Percentiles rank a stretch among this genome's conserved stretches.
These are phyloP conservation scores for grape (Vitis vinifera) DNA, from an alignment of 164 flowering plant species.

Conservation along the genomic window DNA sequence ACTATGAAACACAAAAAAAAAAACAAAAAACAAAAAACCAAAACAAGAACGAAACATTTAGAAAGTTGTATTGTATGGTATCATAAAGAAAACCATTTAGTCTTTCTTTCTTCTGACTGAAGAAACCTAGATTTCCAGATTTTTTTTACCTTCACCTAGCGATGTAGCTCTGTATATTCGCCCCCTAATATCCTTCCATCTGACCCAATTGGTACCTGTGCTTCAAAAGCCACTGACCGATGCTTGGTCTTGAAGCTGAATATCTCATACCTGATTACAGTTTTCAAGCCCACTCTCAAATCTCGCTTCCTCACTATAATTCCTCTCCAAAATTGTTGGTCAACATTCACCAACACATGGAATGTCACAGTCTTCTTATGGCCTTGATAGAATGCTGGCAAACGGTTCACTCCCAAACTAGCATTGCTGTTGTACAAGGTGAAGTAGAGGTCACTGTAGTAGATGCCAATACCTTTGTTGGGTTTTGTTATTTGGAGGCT, in stretches of 20 bases:
- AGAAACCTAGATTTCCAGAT: background rate
- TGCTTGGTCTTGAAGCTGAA: conserved; percentile 19
- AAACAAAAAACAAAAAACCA: background rate
- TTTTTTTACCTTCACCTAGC: background rate
- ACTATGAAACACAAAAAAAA: no score
- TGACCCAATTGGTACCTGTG: conserved; percentile 2
- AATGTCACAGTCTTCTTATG: conserved; percentile 10
- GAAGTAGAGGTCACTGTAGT: conserved; percentile 7
- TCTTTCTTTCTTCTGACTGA: background rate
- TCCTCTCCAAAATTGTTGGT: background rate
- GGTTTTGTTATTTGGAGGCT: conserved; percentile 24
- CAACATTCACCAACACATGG: background rate
- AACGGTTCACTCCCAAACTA: conserved; percentile 4
- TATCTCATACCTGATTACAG: conserved; percentile 16
- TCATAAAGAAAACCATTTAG: background rate
- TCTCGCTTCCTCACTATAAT: background rate
- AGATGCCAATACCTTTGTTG: conserved; percentile 18
- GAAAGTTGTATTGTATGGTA: no score
- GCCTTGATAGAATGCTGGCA: conserved; percentile 16
- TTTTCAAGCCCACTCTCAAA: conserved; percentile 14
- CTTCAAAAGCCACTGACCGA: conserved; percentile 16
- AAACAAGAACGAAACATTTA: background rate
- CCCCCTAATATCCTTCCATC: conserved; percentile 19
- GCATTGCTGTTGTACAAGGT: conserved; percentile 4
- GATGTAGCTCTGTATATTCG: conserved; percentile 5